Evolutionary conservation across 129 eudicot genomes (phyloP), one percentile per base, ranked within the genome.

Genomic region (Pittosporum tobira): DNA sequence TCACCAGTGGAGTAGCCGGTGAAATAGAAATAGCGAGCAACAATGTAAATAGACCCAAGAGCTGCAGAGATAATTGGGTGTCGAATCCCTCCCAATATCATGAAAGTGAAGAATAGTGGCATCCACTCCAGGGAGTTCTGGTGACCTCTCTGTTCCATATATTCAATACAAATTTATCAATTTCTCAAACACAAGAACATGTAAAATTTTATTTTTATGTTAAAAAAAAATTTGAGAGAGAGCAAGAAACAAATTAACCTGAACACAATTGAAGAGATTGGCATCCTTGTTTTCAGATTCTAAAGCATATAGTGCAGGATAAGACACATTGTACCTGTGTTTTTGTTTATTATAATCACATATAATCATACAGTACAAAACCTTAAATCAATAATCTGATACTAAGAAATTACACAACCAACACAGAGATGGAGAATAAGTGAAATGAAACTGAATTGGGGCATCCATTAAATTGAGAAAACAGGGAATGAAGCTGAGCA

Each of bases 101-200:
- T 68, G 78, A 90, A 46, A 55, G 67, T 57, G 65, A 83, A 80
- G 66, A 80, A 80, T 34, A 83, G 49, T 3, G 94, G 83, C 89
- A 90, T 65, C 58, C 45, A 5, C 72, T 90, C 98, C 38, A 90
- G 59, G 3, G 98, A 80, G 64, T 90, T 90, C 77, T 90, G 98
- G 71, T 90, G 98, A 63, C 98, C 97, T 74, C 98, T 90, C 98
- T 90, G 84, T 83, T 72, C 42, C 62, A 79, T n/a, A n/a, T n/a
- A n/a, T 47, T 28, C 51, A 59, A 64, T 31, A 61, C 50, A 68
- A 11, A 19, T 10, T 6, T 26, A 1, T 14, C 34, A 24, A 24
- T 18, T 61, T 42, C 9, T 13, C 9, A 1, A 2, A 18, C 14
- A 19, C 9, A 21, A 51, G n/a, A 6, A 47, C 47, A 71, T 62